Evolutionary conservation across 1,139 yeast species (phyloP).

Genomic region (Eremothecium gossypii): DNA sequence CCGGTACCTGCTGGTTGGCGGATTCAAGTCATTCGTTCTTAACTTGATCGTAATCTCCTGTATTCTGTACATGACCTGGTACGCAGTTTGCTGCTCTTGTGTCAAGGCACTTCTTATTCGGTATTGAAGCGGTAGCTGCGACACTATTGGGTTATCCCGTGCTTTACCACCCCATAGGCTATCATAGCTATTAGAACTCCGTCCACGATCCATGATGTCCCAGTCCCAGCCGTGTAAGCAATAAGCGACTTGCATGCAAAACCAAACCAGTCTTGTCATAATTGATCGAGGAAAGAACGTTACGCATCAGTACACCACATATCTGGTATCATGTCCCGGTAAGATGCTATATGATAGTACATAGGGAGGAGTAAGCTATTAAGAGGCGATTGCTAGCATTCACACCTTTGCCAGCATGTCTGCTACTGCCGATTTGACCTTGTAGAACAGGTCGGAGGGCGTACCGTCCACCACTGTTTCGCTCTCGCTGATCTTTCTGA

Average conservation of each 20-base stretch:
- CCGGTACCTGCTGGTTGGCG: slow-evolving; percentile 33
- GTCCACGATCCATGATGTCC: slow-evolving; percentile 6
- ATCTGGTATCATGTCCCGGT: not conserved
- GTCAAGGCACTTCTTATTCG: slow-evolving; percentile 49
- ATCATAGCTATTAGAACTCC: slow-evolving; percentile 6
- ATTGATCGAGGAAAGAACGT: not conserved
- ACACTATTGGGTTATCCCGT: slow-evolving; percentile 4
- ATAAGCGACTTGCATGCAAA: not conserved
- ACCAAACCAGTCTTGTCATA: not conserved
- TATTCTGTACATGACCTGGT: slow-evolving; percentile 63
- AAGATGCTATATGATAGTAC: not conserved
- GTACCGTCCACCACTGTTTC: slow-evolving; percentile 78
- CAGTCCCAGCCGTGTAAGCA: not conserved
- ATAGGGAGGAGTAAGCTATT: not conserved
- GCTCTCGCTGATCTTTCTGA: slow-evolving; percentile 73
- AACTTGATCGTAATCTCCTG: slow-evolving; percentile 69
- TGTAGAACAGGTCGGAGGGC: slow-evolving; percentile 66
- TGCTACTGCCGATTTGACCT: slow-evolving; percentile 65
- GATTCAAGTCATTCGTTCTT: slow-evolving; percentile 36
- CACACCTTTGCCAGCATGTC: slow-evolving; percentile 72
- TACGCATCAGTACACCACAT: slow-evolving; percentile 1
- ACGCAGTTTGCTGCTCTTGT: slow-evolving; percentile 77
- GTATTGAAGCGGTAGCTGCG: slow-evolving; percentile 30
- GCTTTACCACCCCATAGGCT: slow-evolving; percentile 9
- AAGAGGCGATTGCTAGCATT: slow-evolving; percentile 3